Percentiles rank a stretch among this genome's conserved stretches.
Conservation (phyloP, 306 rosid genomes). For the Purshia tridentata region DNA sequence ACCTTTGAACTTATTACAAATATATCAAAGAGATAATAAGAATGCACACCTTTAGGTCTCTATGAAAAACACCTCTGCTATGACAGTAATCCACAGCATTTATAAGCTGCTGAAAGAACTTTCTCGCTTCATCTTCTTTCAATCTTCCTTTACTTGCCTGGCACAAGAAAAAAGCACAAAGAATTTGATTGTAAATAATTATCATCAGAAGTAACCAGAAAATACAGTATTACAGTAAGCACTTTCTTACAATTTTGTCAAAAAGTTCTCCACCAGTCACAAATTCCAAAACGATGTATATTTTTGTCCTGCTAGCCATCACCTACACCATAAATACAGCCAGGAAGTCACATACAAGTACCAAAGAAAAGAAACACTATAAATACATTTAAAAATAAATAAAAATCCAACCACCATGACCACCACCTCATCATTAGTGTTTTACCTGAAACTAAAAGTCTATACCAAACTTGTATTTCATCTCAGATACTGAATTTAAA, state of each 20-base stretch:
- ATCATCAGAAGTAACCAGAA: constrained; percentile 10
- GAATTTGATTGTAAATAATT: not conserved
- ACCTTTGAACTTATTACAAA: not conserved
- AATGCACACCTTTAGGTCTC: constrained; percentile 74
- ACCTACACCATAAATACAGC: constrained; percentile 56
- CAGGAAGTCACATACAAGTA: constrained; percentile 25
- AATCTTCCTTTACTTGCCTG: constrained; percentile 83
- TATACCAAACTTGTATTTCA: not conserved
- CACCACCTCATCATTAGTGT: not conserved
- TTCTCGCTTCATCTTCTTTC: constrained; percentile 95
- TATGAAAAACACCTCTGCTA: constrained; percentile 92
- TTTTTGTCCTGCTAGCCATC: constrained; percentile 94
- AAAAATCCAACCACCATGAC: constrained; percentile 1
- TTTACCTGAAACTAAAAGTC: not conserved
- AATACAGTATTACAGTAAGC: constrained; percentile 3
- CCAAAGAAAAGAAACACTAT: not conserved
- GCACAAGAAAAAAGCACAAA: constrained; percentile 5
- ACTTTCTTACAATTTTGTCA: constrained; percentile 78
- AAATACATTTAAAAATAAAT: not conserved
- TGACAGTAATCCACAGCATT: constrained; percentile 96
- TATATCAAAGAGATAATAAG: constrained; percentile 10
- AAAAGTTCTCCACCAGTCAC: constrained; percentile 96
- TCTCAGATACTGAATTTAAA: not conserved
- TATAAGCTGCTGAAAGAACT: constrained; percentile 89
- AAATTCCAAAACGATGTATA: constrained; percentile 86